phyloP scores from a whole-genome alignment of 345 rosid species.

The Rubroshorea leprosula region DNA sequence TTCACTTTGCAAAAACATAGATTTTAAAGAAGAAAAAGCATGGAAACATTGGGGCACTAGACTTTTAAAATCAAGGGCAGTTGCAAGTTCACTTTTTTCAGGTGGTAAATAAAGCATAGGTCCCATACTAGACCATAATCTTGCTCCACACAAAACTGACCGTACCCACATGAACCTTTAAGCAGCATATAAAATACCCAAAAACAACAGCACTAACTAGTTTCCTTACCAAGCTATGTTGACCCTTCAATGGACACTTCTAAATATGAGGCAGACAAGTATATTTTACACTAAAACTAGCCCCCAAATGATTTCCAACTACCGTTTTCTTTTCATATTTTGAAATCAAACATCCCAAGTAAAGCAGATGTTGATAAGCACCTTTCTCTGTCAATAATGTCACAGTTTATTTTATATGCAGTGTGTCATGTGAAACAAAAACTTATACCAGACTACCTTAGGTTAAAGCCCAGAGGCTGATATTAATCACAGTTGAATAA shows the following conservation, averaged over 20 bases:
- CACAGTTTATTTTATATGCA: too few species aligned
- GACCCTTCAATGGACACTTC: conserved; percentile 14
- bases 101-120: conserved; percentile 49
- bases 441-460: background rate
- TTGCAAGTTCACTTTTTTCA: conserved; percentile 28
- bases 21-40: conserved; percentile 20
- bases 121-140: conserved; percentile 26
- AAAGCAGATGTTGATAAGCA: conserved; percentile 2
- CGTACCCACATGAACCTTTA: conserved; percentile 16
- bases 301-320: background rate
- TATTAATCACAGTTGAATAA: background rate
- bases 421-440: background rate
- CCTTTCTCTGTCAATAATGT: background rate
- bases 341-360: too few species aligned
- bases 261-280: conserved; percentile 1
- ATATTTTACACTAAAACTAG: background rate
- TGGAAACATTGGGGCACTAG: conserved; percentile 45
- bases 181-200: conserved; percentile 1
- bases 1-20: conserved; percentile 22
- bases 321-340: too few species aligned
- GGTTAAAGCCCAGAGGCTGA: background rate
- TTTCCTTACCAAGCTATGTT: conserved; percentile 9
- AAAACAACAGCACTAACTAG: conserved; percentile 3
- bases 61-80: conserved; percentile 21
- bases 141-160: conserved; percentile 13